Percentiles rank a stretch among this genome's conserved stretches.
Conservation (phyloP, 2,329 filamentous ascomycete genomes). For the Elsinoe arachidis region DNA sequence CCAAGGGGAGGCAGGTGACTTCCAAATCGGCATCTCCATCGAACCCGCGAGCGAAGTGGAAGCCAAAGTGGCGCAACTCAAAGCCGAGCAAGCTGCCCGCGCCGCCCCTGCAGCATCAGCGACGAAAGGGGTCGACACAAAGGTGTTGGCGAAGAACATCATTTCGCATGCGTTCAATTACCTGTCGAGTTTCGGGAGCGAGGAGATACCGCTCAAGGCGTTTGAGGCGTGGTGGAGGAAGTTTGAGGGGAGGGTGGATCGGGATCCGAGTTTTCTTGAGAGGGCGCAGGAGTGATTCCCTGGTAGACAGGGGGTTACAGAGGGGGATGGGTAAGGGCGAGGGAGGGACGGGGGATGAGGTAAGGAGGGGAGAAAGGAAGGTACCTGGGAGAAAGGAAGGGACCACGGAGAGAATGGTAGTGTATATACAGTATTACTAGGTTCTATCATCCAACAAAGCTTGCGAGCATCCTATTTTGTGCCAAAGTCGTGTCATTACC, state of each 20-base stretch:
- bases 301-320: background rate
- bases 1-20: conserved; percentile 33
- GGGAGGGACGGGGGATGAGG: background rate
- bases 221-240: conserved; percentile 98
- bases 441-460: background rate
- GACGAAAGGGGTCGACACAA: conserved; percentile 50
- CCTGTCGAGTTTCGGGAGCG: conserved; percentile 76
- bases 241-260: conserved; percentile 78
- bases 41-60: conserved; percentile 68
- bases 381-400: background rate
- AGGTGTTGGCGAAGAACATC: conserved; percentile 79
- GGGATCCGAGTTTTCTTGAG: conserved; percentile 84
- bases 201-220: conserved; percentile 85
- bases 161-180: conserved; percentile 98
- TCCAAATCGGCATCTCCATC: conserved; percentile 73
- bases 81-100: conserved; percentile 24
- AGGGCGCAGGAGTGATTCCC: conserved; percentile 43
- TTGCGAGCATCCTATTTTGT: background rate
- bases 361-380: background rate
- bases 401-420: background rate
- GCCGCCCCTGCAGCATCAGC: conserved; percentile 24
- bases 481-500: background rate
- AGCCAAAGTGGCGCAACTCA: conserved; percentile 55
- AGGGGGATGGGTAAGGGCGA: background rate
- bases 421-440: conserved; percentile 9